Evolutionary conservation across 2,329 filamentous ascomycete genomes (phyloP).

Genomic region (Aurifilum marmelostoma): DNA sequence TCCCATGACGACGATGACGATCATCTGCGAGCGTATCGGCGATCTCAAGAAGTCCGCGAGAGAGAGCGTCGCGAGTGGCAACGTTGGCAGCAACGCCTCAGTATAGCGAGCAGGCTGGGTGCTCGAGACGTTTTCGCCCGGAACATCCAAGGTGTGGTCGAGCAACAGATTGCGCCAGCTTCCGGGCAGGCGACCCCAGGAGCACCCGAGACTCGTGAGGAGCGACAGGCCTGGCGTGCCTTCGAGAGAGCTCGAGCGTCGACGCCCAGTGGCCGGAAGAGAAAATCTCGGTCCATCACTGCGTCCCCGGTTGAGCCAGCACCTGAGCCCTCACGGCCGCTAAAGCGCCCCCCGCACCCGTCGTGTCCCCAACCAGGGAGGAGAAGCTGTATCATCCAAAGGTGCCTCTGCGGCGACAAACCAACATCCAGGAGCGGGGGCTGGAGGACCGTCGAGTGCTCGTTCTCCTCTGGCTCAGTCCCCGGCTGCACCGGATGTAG

Average conservation of each 20-base stretch:
- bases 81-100: slow-evolving; percentile 82
- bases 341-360: slow-evolving; percentile 87
- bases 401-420: slow-evolving; percentile 29
- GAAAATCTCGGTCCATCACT: slow-evolving; percentile 72
- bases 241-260: slow-evolving; percentile 76
- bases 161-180: slow-evolving; percentile 48
- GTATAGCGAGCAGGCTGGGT: slow-evolving; percentile 79
- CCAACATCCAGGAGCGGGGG: slow-evolving; percentile 27
- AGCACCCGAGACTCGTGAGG: slow-evolving; percentile 70
- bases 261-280: slow-evolving; percentile 64
- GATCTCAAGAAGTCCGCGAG: slow-evolving; percentile 56
- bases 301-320: slow-evolving; percentile 70
- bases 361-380: slow-evolving; percentile 57
- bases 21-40: slow-evolving; percentile 55
- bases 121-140: slow-evolving; percentile 73
- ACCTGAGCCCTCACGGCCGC: slow-evolving; percentile 75
- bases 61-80: slow-evolving; percentile 61
- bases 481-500: slow-evolving; percentile 46
- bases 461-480: slow-evolving; percentile 33
- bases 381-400: slow-evolving; percentile 48
- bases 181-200: slow-evolving; percentile 51
- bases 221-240: slow-evolving; percentile 84
- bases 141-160: slow-evolving; percentile 59
- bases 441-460: slow-evolving; percentile 26
- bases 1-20: slow-evolving; percentile 83